Base-by-base conservation (phyloP, 1,284 basidiomycete species). In the Vanrija pseudolonga region DNA sequence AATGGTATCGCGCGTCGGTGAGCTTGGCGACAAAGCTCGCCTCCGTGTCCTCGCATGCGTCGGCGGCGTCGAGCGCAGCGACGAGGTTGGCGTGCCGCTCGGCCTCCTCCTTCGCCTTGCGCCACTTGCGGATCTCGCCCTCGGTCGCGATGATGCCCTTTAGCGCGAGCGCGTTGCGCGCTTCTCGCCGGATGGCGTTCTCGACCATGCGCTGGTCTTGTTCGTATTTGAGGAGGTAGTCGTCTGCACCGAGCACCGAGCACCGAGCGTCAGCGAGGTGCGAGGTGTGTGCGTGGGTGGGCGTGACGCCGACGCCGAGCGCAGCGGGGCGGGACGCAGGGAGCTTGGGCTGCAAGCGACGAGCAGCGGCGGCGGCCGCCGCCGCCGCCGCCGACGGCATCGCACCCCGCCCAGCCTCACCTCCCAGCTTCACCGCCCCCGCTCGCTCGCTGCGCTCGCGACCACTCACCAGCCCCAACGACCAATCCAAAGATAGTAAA, bases 81-180 rank as follows among this genome's bases (percentile, higher is more conserved):
- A 61, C 59, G 52, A 42, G 36, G 1, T 15, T 20, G 2, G 53
- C 53, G 6, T 8, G 17, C 14, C 51, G 45, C 45, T 68, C 60
- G 38, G 64, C 73, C 50, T 78, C 78, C 62, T 68, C 72, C 57
- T 77, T 77, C 19, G 79, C 81, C 12, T 32, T 32, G 68, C 83
- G 85, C 90, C 90, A 93, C 68, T 84, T 85, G 39, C 83, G 79
- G 45, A 92, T 91, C 65, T 88, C 89, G 11, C 85, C 84, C 73
- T 93, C 90, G 8, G 89, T 90, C 5, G 85, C 84, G 55, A 92
- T 82, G 45, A 88, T 79, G 18, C 58, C 58, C 58, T 82, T 81
- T 38, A 82, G 80, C 14, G 85, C 84, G 51, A 93, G 81, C 50
- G 89, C 88, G 40, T 86, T 77, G 28, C 87, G 81, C 14, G 90